phyloP scores from a whole-genome alignment of 2,329 filamentous ascomycete genomes.

The Cryphonectria carpinicola region DNA sequence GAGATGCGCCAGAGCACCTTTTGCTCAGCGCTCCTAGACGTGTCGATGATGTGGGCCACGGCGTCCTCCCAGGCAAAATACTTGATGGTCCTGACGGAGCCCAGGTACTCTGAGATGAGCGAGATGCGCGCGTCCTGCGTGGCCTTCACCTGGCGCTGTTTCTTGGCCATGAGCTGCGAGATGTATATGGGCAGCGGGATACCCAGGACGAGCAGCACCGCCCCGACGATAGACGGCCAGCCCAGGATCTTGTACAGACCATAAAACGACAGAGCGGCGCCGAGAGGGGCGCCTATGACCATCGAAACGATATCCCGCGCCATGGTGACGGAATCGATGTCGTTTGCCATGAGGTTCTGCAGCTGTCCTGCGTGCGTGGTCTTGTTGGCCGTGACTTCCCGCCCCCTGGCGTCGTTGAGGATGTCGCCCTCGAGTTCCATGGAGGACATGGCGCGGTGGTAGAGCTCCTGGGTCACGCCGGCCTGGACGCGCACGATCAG shows the following conservation, averaged over 20 bases:
- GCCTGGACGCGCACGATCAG: constrained; percentile 60
- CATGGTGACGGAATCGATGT: constrained; percentile 58
- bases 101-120: constrained; percentile 60
- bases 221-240: constrained; percentile 59
- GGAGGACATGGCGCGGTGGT: constrained; percentile 57
- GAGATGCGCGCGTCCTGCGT: constrained; percentile 62
- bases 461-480: constrained; percentile 61
- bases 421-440: constrained; percentile 62
- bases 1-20: constrained; percentile 58
- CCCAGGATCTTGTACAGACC: constrained; percentile 60
- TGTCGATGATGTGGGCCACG: constrained; percentile 54
- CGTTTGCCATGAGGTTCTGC: constrained; percentile 60
- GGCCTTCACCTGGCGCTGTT: constrained; percentile 56
- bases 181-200: constrained; percentile 56
- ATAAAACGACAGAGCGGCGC: constrained; percentile 51
- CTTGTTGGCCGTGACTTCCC: constrained; percentile 29
- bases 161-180: constrained; percentile 52
- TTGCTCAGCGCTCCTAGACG: constrained; percentile 55
- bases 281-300: constrained; percentile 49
- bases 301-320: constrained; percentile 56
- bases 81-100: constrained; percentile 62
- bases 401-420: constrained; percentile 41
- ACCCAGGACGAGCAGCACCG: constrained; percentile 50
- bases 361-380: constrained; percentile 32
- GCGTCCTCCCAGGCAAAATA: constrained; percentile 64